Percentiles rank a stretch among this genome's conserved stretches.
phyloP scores from a whole-genome alignment of 2,329 filamentous ascomycete species.

The Fusarium gaditjirri region DNA sequence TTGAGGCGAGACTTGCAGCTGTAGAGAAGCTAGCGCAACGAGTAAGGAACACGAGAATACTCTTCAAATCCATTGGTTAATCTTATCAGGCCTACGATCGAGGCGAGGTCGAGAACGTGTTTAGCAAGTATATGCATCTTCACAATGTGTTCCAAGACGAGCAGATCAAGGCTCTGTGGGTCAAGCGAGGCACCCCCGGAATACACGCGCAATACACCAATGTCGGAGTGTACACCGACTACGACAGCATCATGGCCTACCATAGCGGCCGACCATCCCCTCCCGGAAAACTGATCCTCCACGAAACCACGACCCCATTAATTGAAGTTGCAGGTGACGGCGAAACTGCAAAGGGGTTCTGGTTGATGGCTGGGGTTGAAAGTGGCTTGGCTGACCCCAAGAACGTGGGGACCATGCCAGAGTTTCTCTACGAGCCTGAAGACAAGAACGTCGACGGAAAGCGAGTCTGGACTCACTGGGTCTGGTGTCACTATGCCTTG shows the following conservation, averaged over 20 bases:
- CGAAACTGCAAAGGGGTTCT: not conserved
- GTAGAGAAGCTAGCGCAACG: not conserved
- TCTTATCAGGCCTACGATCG: fast-evolving
- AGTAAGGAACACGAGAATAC: fast-evolving
- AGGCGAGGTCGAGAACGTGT: not conserved
- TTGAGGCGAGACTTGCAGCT: not conserved
- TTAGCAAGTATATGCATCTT: not conserved
- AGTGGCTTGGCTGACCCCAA: not conserved
- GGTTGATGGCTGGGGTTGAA: not conserved
- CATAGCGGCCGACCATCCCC: not conserved
- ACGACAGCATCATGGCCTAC: not conserved
- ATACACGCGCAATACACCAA: not conserved
- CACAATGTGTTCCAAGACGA: not conserved
- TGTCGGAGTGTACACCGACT: not conserved
- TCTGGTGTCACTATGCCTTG: not conserved
- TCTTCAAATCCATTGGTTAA: fast-evolving
- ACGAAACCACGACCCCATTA: not conserved
- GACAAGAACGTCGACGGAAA: not conserved
- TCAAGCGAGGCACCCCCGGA: not conserved
- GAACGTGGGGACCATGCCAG: not conserved
- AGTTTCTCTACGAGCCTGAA: not conserved
- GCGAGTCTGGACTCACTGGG: not conserved
- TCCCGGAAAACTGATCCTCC: not conserved
- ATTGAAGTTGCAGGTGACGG: not conserved
- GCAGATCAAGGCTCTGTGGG: not conserved